Percentiles rank a stretch among this genome's conserved stretches.
Conservation (phyloP, 208 protist species). For the Tetramitus jugosus region DNA sequence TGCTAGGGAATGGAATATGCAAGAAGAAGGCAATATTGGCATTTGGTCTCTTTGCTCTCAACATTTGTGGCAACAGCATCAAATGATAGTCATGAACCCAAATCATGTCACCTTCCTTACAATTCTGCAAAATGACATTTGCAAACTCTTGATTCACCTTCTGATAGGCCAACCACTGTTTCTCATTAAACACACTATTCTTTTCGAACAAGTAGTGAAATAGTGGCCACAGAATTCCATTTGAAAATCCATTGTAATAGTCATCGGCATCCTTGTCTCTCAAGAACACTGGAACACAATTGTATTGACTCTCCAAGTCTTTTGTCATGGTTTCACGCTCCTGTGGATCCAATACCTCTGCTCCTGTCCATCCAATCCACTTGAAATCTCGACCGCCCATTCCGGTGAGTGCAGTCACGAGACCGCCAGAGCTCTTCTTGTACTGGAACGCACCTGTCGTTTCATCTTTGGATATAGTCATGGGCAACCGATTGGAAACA, state of each 20-base stretch:
- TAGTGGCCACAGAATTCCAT: conserved; percentile 46
- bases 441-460: neutral
- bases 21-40: conserved; percentile 58
- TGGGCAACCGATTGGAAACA: conserved; percentile 15
- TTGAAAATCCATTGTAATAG: conserved; percentile 23
- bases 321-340: neutral
- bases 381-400: conserved; percentile 30
- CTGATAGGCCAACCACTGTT: conserved; percentile 40
- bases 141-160: conserved; percentile 46
- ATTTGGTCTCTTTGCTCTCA: conserved; percentile 35
- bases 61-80: conserved; percentile 53
- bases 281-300: conserved; percentile 28
- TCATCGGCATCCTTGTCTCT: conserved; percentile 14
- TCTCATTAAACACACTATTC: conserved; percentile 31
- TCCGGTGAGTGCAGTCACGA: conserved; percentile 32
- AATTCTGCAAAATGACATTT: conserved; percentile 31
- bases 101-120: conserved; percentile 39
- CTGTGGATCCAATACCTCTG: neutral
- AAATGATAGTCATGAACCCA: conserved; percentile 52
- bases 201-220: conserved; percentile 46
- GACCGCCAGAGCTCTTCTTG: conserved; percentile 30
- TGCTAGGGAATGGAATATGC: conserved; percentile 59
- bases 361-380: conserved; percentile 34
- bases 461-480: neutral
- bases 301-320: conserved; percentile 10